Evolutionary conservation across 495 filamentous ascomycete species (phyloP).

Genomic region (Chaetomidium leptoderma): DNA sequence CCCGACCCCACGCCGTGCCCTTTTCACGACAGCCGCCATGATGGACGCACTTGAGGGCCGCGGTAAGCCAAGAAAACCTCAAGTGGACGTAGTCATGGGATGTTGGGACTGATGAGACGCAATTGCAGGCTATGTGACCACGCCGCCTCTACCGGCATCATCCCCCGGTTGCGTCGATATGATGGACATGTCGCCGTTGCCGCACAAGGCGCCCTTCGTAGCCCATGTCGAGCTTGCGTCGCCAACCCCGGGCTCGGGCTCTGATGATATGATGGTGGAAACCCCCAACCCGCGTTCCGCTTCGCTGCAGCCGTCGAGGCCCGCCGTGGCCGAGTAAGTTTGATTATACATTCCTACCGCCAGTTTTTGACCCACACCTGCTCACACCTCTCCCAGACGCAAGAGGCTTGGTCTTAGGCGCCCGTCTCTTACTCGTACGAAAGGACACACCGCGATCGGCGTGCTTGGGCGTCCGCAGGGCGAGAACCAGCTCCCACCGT

Average conservation of each 20-base stretch:
- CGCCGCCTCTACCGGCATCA: conserved; percentile 76
- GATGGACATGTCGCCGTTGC: conserved; percentile 94
- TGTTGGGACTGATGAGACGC: conserved; percentile 23
- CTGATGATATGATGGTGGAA: conserved; percentile 47
- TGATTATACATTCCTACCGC: conserved; percentile 16
- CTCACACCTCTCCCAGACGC: conserved; percentile 43
- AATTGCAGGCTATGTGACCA: conserved; percentile 64
- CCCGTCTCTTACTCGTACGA: conserved; percentile 58
- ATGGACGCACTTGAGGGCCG: conserved; percentile 61
- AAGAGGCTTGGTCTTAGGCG: conserved; percentile 55
- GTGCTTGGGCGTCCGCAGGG: conserved; percentile 43
- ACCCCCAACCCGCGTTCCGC: conserved; percentile 45
- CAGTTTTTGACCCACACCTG: background rate
- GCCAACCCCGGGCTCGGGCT: conserved; percentile 58
- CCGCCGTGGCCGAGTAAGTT: conserved; percentile 48
- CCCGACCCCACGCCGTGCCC: conserved; percentile 84
- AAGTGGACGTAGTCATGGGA: conserved; percentile 1
- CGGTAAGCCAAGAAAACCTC: conserved; percentile 60
- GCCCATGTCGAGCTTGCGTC: conserved; percentile 61
- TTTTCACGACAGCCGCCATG: conserved; percentile 74
- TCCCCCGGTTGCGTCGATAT: conserved; percentile 65
- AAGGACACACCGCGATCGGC: conserved; percentile 52
- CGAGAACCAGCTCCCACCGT: conserved; percentile 65
- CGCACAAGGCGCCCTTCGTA: conserved; percentile 74
- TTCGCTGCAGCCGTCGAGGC: conserved; percentile 51